These are phyloP conservation scores for Anisogramma anomala DNA, from an alignment of 2,329 filamentous ascomycete genomes.

Conservation along the genomic window DNA sequence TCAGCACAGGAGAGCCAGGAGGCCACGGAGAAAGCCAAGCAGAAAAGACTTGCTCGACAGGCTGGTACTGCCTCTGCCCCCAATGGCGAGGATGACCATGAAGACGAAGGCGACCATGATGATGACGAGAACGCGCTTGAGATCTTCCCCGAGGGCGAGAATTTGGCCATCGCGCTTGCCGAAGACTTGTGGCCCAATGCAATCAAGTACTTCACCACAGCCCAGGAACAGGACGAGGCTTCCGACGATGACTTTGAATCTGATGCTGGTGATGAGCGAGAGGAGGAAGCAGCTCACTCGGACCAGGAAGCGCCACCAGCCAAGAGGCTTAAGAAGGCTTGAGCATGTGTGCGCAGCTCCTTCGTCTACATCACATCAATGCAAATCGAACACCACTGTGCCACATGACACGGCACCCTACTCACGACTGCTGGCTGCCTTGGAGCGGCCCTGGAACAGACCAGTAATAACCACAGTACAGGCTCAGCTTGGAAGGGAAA, in stretches of 20 bases:
- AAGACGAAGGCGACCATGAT: slow-evolving; percentile 50
- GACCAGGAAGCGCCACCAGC: slow-evolving; percentile 20
- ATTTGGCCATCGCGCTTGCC: slow-evolving; percentile 65
- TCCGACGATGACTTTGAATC: slow-evolving; percentile 60
- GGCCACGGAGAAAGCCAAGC: slow-evolving; percentile 48
- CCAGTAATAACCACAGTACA: no score
- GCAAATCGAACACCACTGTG: background rate
- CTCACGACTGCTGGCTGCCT: no score
- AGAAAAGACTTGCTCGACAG: slow-evolving; percentile 38
- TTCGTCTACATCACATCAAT: background rate
- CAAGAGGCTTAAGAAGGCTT: slow-evolving; percentile 30
- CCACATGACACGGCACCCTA: no score
- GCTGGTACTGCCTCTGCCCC: slow-evolving; percentile 31
- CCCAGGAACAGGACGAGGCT: slow-evolving; percentile 56
- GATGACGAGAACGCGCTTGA: slow-evolving; percentile 60
- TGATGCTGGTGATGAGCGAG: slow-evolving; percentile 40
- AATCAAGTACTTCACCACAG: slow-evolving; percentile 77
- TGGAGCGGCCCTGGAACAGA: no score
- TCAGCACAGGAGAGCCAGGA: slow-evolving; percentile 59
- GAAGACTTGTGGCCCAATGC: slow-evolving; percentile 86
- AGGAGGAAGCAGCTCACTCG: slow-evolving; percentile 17
- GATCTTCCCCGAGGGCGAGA: slow-evolving; percentile 79
- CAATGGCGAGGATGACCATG: slow-evolving; percentile 36
- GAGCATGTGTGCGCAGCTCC: slow-evolving; percentile 2
- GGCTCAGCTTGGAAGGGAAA: no score